Percentiles rank a stretch among this genome's conserved stretches.
Conservation (phyloP, 179 eudicot genomes). For the Spergularia azorica region DNA sequence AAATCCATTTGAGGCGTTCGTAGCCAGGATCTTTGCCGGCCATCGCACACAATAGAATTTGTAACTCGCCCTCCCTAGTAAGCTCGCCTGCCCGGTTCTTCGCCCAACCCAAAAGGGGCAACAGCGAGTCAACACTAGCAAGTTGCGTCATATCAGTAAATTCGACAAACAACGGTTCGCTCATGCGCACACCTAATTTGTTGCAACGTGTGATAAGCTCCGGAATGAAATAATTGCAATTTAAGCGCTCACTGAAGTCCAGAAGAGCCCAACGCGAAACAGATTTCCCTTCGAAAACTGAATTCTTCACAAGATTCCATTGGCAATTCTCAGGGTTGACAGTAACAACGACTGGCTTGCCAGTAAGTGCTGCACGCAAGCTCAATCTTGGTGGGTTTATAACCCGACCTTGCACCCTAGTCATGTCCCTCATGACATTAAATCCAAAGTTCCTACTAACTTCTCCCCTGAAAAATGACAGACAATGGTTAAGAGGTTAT, state of each 20-base stretch:
- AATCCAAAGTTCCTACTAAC: constrained; percentile 42
- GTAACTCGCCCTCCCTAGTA: constrained; percentile 28
- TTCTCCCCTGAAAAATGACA: constrained; percentile 38
- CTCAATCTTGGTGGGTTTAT: constrained; percentile 54
- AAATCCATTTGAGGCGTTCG: constrained; percentile 58
- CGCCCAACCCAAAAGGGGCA: constrained; percentile 32
- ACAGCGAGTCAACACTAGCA: constrained; percentile 23
- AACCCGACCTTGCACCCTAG: constrained; percentile 56
- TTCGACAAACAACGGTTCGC: constrained; percentile 30
- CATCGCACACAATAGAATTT: constrained; percentile 70
- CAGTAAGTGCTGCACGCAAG: constrained; percentile 31
- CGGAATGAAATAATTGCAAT: constrained; percentile 30
- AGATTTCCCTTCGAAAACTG: constrained; percentile 51
- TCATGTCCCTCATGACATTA: constrained; percentile 45
- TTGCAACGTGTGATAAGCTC: constrained; percentile 41
- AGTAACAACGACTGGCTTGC: constrained; percentile 20
- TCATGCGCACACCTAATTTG: constrained; percentile 42
- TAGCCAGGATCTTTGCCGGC: constrained; percentile 41
- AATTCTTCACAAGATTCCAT: constrained; percentile 54
- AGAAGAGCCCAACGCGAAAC: constrained; percentile 63
- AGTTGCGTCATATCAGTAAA: constrained; percentile 27
- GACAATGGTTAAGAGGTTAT: not conserved
- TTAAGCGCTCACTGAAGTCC: constrained; percentile 30
- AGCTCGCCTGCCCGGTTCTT: constrained; percentile 20
- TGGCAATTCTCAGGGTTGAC: constrained; percentile 53